Evolutionary conservation across 768 basidiomycete genomes (phyloP), one percentile per base, ranked within the genome.

Genomic region (Amanita muscaria): DNA sequence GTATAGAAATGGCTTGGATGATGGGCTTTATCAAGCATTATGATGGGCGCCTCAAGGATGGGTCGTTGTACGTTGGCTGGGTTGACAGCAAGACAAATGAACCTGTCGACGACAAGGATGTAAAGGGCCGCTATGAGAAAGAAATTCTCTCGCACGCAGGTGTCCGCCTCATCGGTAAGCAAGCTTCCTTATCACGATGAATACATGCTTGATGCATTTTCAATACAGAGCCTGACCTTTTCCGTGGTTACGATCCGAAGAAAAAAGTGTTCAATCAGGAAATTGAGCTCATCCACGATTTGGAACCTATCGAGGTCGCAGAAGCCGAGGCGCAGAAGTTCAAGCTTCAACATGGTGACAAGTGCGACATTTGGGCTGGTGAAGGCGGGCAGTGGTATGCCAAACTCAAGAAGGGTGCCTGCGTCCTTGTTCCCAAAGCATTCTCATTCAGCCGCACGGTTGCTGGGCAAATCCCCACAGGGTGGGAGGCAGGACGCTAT

Each of bases 1-100:
- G 89, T 57, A 96, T 99, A 57, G 96, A 99, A 69, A 94, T 99
- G 88, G 93, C 94, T 2, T 99, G 94, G 93, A 83, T 98, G 65
- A 98, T 93, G 89, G 94, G 96, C 32, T 80, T 78, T 67, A 96
- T 98, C 77, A 96, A 93, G 64, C 92, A 99, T 70, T 94, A 97
- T 64, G 89, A 99, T 53, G 96, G 96, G 14, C 91, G 91, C 47
- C 76, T 98, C 53, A 92, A 94, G 68, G 80, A 87, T 53, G 91
- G 90, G 34, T 78, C 87, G 24, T 73, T 94, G 24, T 86, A 97
- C 57, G 94, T 99, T 53, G 96, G 96, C 25, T 99, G 96, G 96
- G 92, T 97, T 39, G 94, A 98, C 57, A 80, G 82, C 58, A 94
- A 96, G 73, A 79, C 85, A 11, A 77, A 70, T 34, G 93, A 98